Percentiles rank a stretch among this genome's conserved stretches.
These are phyloP conservation scores for Fusarium sp. DNA, from an alignment of 2,329 filamentous ascomycete species.

Conservation along the genomic window DNA sequence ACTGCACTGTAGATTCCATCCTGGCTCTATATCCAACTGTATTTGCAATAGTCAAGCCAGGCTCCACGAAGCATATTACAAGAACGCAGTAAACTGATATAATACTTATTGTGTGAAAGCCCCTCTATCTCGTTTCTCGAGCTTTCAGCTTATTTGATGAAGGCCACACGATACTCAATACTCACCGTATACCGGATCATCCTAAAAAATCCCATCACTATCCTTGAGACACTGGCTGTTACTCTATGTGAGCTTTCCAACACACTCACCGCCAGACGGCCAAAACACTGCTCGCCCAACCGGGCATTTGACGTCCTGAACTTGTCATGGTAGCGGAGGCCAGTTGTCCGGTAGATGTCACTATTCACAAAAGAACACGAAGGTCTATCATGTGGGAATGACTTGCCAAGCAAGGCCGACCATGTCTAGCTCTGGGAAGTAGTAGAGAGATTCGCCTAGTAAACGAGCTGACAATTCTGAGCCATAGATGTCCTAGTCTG, in stretches of 20 bases:
- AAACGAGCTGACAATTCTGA: not conserved
- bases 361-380: not conserved
- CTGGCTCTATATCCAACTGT: not conserved
- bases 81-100: not conserved
- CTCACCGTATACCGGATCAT: no score
- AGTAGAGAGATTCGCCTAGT: not conserved
- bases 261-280: no score
- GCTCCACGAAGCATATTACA: not conserved
- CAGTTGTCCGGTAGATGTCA: not conserved
- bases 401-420: constrained; percentile 1
- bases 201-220: no score
- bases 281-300: not conserved
- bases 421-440: constrained; percentile 6
- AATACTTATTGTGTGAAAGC: not conserved
- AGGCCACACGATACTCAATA: not conserved
- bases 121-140: not conserved
- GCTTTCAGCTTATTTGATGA: not conserved
- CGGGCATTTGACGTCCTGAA: not conserved
- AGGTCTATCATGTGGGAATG: not conserved
- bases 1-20: not conserved
- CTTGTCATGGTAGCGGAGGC: not conserved
- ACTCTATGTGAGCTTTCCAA: not conserved
- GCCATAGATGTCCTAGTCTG: not conserved
- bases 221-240: no score
- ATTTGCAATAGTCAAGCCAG: not conserved